Conservation (phyloP, 1,284 basidiomycete species). For the Ceratobasidium sp. region DNA sequence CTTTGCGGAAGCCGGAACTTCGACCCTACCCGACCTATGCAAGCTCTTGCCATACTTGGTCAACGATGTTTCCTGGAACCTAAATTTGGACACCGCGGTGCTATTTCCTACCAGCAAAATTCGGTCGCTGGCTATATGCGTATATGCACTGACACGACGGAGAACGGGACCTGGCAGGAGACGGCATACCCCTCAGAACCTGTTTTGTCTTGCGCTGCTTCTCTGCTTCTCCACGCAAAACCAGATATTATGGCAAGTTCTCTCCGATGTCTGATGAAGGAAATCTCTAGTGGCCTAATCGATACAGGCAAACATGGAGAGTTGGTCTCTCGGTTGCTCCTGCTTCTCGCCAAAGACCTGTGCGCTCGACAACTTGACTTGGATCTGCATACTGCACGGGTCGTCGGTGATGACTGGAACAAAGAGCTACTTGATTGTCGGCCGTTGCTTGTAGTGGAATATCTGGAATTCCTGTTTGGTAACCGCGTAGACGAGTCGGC, state of each 20-base stretch:
- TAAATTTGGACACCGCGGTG: background rate
- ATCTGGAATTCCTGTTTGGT: background rate
- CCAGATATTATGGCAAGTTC: background rate
- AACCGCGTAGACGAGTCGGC: background rate
- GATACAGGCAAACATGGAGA: background rate
- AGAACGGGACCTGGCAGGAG: background rate
- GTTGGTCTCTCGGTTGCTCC: background rate
- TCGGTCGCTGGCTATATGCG: background rate
- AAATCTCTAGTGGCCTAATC: background rate
- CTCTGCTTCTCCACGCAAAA: background rate
- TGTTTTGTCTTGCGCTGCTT: slow-evolving; percentile 1
- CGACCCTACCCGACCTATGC: background rate
- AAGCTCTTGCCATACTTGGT: background rate
- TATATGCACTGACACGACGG: background rate
- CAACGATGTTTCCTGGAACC: slow-evolving; percentile 1
- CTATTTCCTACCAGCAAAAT: background rate
- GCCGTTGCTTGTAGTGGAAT: background rate
- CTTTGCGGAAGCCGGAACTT: background rate
- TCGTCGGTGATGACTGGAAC: background rate
- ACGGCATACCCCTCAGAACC: background rate
- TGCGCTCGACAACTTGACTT: background rate
- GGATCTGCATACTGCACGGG: background rate
- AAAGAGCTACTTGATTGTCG: background rate
- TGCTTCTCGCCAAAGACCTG: background rate
- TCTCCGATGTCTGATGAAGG: background rate